Evolutionary conservation across 116 monocot species (phyloP), one percentile per base, ranked within the genome.

Genomic region (Dioscorea cayenensis): DNA sequence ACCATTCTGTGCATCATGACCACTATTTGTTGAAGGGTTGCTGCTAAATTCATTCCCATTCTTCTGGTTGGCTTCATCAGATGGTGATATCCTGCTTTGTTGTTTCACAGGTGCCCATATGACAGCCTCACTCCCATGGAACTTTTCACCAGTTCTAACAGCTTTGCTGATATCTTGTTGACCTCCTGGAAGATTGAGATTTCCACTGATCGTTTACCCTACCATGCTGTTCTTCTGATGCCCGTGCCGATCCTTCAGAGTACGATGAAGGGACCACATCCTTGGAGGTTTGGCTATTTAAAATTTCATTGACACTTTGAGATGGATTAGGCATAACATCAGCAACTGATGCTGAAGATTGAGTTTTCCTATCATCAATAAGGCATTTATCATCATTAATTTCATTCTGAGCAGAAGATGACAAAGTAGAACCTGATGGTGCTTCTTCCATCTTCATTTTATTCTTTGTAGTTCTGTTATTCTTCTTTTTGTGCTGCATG

Each of bases 31-130:
- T 21, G 70, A 59, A 36, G 77, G 51, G 63, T 71, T 51, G 20
- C 48, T 60, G 63, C 9, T 66, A 55, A 2, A 38, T 66, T 75
- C 71, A 68, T 13, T 51, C 27, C 21, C 20, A 49, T 4, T 62
- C 43, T 38, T 71, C 22, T 76, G 66, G 14, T 23, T 58, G 28
- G 9, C 64, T 72, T 80, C 75, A 78, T 78, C 90, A 76, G 73
- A 48, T 74, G 76, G 50, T 21, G 81, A 81, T 51, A 63, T 81
- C 67, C 81, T 89, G 77, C 64, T 71, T 28, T 60, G n/a, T 49
- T 73, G 66, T 70, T 84, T 95, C 36, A 92, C 85, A 66, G 95
- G 95, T 48, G 95, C 89, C 95, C 95, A 95, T 63, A 91, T 69
- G 5, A 84, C 85, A 72, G 75, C 67, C 68, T 95, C 91, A 67